These are phyloP conservation scores for Prunus yedoensis DNA, from an alignment of 331 rosid species.

Conservation along the genomic window DNA sequence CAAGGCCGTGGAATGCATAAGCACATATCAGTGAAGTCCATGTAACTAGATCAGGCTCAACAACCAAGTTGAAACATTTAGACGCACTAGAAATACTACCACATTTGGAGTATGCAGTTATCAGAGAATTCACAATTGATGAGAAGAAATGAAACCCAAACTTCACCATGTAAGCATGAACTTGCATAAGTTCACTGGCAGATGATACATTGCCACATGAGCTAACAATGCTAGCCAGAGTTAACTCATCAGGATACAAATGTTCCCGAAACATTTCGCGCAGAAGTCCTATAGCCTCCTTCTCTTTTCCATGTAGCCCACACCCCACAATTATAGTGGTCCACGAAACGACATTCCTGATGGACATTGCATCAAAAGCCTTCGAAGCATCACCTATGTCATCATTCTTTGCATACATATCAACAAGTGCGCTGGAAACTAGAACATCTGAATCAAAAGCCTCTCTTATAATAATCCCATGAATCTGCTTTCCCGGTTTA, in stretches of 20 bases:
- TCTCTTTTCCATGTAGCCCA: conserved; percentile 50
- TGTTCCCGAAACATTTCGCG: conserved; percentile 51
- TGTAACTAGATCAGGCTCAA: conserved; percentile 56
- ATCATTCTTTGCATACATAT: conserved; percentile 57
- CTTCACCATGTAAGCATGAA: conserved; percentile 51
- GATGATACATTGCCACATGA: conserved; percentile 58
- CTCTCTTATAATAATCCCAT: conserved; percentile 41
- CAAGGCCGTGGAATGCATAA: conserved; percentile 73
- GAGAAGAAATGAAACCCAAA: conserved; percentile 46
- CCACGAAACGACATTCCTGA: conserved; percentile 64
- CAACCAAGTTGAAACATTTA: conserved; percentile 49
- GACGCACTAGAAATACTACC: conserved; percentile 49
- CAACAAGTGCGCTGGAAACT: conserved; percentile 62
- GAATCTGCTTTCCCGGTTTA: conserved; percentile 53
- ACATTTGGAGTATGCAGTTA: conserved; percentile 74
- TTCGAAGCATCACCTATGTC: conserved; percentile 41
- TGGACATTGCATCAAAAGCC: conserved; percentile 42
- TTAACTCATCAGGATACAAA: conserved; percentile 52
- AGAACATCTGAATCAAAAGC: conserved; percentile 62
- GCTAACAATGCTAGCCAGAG: conserved; percentile 60
- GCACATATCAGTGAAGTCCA: conserved; percentile 75
- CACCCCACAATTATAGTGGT: conserved; percentile 64
- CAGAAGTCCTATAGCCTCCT: conserved; percentile 57
- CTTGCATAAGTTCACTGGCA: conserved; percentile 44
- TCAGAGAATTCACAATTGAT: conserved; percentile 56